Percentiles rank a stretch among this genome's conserved stretches.
Evolutionary conservation across 345 rosid genomes (phyloP).

Genomic region (Pistacia vera): DNA sequence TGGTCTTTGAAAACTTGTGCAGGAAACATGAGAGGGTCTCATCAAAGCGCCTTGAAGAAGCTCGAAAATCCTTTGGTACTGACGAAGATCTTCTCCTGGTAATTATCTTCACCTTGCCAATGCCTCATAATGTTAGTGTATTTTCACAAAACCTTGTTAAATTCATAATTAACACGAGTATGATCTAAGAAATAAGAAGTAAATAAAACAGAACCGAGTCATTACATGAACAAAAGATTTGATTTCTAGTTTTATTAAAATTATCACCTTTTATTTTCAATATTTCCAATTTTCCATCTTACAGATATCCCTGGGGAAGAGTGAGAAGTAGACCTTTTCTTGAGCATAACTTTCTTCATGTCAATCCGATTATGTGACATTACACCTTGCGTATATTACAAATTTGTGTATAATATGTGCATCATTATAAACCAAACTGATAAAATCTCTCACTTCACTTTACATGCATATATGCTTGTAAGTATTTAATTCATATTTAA

Average conservation of each 20-base stretch:
- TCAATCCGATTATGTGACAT: conserved; percentile 1
- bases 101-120: conserved; percentile 18
- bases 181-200: not conserved
- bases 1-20: conserved; percentile 22
- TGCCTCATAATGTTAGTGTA: not conserved
- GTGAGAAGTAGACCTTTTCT: conserved; percentile 11
- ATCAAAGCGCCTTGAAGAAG: conserved; percentile 71
- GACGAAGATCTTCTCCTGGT: conserved; percentile 92
- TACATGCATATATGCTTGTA: conserved; percentile 10
- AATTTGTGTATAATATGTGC: conserved; percentile 15
- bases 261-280: not conserved
- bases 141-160: not conserved
- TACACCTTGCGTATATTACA: conserved; percentile 9
- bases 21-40: conserved; percentile 66
- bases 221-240: not conserved
- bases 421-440: not conserved
- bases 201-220: not conserved
- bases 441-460: not conserved
- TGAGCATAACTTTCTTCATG: not conserved
- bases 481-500: conserved; percentile 3
- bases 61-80: conserved; percentile 74
- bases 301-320: conserved; percentile 45
- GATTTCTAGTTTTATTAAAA: not conserved
- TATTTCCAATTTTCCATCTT: not conserved
- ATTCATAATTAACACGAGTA: not conserved